Conservation (phyloP, 2,329 filamentous ascomycete species). For the Arthrobotrys pseudoclavata region DNA sequence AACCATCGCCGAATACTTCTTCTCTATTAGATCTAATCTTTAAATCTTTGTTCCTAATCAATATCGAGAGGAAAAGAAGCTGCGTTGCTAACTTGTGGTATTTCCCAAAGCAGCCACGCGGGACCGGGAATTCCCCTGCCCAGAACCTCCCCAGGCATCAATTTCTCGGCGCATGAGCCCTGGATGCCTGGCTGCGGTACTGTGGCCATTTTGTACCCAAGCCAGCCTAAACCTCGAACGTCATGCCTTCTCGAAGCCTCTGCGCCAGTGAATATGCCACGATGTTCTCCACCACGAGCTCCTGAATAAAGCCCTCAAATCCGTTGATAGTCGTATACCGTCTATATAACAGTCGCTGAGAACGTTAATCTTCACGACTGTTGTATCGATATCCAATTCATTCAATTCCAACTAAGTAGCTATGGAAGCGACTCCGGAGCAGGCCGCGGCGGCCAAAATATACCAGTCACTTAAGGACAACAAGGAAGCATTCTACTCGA, state of each 20-base stretch:
- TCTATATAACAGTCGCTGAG: slow-evolving; percentile 16
- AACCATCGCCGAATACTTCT: too few relatives aligned
- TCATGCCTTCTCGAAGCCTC: slow-evolving; percentile 46
- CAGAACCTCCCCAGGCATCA: slow-evolving; percentile 29
- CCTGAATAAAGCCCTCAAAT: slow-evolving; percentile 14
- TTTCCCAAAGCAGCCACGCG: slow-evolving; percentile 20
- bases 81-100: slow-evolving; percentile 19
- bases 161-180: slow-evolving; percentile 33
- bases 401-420: background rate
- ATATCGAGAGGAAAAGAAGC: background rate
- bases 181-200: slow-evolving; percentile 31
- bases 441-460: slow-evolving; percentile 59
- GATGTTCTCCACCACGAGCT: slow-evolving; percentile 36
- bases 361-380: background rate
- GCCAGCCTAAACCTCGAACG: slow-evolving; percentile 21
- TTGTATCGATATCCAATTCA: background rate
- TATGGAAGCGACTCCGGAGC: slow-evolving; percentile 50
- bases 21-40: too few relatives aligned
- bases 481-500: slow-evolving; percentile 96
- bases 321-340: background rate
- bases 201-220: slow-evolving; percentile 45
- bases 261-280: slow-evolving; percentile 38
- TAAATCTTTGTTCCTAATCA: background rate
- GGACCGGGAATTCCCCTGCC: slow-evolving; percentile 14
- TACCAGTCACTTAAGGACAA: slow-evolving; percentile 79